Base-by-base conservation (phyloP, 1,139 yeast genomes). In the Scheffersomyces parashehatae region DNA sequence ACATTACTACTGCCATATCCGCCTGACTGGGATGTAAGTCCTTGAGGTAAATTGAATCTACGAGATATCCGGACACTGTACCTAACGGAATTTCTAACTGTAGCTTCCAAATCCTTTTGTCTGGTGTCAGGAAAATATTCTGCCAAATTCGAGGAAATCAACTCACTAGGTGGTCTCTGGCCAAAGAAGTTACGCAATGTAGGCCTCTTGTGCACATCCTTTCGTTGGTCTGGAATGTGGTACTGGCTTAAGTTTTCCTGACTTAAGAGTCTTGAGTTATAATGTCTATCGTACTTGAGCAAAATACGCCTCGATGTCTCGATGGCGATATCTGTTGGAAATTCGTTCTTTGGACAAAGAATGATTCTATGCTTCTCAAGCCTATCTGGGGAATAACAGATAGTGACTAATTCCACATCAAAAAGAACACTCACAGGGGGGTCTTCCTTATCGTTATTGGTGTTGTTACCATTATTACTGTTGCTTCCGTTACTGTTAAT, bases 91-190 rank as follows among this genome's bases (percentile, higher is more conserved):
- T 88, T 90, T 28, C 95, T 71, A 37, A 91, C 81, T 1, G 97
- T 90, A 47, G 85, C 83, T 51, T 88, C 87, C 49, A 93, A 74
- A 45, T 85, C 87, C 39, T 77, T 75, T 42, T 83, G 81, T 34
- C 82, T 84, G 0, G 96, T 85, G 40, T 85, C 86, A 0, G 99
- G 99, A 72, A 93, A 93, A 62, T 88, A 93, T 52, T 91, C 97
- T 1, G 90, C 86, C 55, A 93, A 71, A 59, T 93, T 90, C 10
- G 93, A 84, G 1, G 97, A 88, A 51, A 93, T 93, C 57, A 90
- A 78, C 60, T 90, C 97, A 50, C 95, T 85, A 2, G 97, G 93
- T 10, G 99, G 99, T 56, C 98, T 75, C 59, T 89, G 97, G 12
- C 95, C 95, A 59, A 86, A 85, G 50, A 88, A 80, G 48, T 78